Conservation (phyloP, 2,329 filamentous ascomycete species). For the Gnomoniopsis smithogilvyi region DNA sequence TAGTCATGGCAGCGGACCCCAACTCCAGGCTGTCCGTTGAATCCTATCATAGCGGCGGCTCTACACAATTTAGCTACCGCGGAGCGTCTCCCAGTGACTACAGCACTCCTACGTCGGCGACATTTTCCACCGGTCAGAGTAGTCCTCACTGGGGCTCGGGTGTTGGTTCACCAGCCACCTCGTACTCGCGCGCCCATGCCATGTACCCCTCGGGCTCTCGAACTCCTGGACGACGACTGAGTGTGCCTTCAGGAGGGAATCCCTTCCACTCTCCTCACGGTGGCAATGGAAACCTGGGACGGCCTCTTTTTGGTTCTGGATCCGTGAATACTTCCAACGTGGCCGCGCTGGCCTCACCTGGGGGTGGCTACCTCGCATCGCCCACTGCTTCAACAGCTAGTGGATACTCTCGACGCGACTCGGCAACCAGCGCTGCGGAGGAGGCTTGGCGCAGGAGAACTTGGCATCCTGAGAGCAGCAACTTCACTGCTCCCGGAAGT, state of each 20-base stretch:
- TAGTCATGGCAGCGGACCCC: slow-evolving; percentile 75
- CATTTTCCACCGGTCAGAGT: slow-evolving; percentile 72
- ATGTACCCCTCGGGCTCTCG: slow-evolving; percentile 65
- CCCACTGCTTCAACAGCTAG: slow-evolving; percentile 62
- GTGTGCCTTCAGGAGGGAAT: slow-evolving; percentile 72
- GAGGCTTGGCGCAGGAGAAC: slow-evolving; percentile 80
- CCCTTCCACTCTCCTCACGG: slow-evolving; percentile 69
- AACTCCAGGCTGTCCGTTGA: slow-evolving; percentile 67
- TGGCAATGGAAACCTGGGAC: slow-evolving; percentile 43
- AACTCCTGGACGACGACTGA: slow-evolving; percentile 71
- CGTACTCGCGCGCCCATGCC: slow-evolving; percentile 66
- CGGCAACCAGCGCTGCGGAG: slow-evolving; percentile 59
- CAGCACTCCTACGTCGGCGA: slow-evolving; percentile 79
- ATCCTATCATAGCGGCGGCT: slow-evolving; percentile 61
- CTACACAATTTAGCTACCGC: slow-evolving; percentile 63
- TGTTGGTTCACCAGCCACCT: slow-evolving; percentile 69
- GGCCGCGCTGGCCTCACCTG: slow-evolving; percentile 52
- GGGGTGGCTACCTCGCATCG: slow-evolving; percentile 58
- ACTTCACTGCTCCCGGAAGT: slow-evolving; percentile 65
- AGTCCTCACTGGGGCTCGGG: slow-evolving; percentile 72
- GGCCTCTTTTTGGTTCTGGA: slow-evolving; percentile 52
- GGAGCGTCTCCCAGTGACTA: slow-evolving; percentile 69
- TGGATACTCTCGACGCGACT: slow-evolving; percentile 63
- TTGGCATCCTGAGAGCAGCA: slow-evolving; percentile 80
- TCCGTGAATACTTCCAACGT: slow-evolving; percentile 53